Evolutionary conservation across 441 rosid species (phyloP).

Genomic region (Euphorbia schlechtendalii): DNA sequence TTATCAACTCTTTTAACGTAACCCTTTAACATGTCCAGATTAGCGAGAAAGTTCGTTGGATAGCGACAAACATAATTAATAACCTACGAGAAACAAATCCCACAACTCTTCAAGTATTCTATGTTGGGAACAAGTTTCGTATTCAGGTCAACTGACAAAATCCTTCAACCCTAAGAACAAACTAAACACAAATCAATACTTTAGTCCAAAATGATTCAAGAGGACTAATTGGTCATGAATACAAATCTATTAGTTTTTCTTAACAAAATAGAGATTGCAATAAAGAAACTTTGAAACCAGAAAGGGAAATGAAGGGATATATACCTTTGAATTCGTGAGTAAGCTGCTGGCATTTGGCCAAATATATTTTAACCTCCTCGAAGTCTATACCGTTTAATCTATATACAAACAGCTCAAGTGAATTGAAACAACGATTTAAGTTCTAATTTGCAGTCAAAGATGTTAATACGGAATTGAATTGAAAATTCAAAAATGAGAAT

Average conservation of each 20-base stretch:
- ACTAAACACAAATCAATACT: not conserved
- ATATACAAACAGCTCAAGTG: not conserved
- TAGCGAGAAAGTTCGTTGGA: conserved; percentile 24
- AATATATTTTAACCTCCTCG: conserved; percentile 51
- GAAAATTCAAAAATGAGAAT: no score
- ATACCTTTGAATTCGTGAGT: conserved; percentile 66
- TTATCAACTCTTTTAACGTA: conserved; percentile 28
- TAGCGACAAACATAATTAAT: not conserved
- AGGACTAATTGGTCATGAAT: not conserved
- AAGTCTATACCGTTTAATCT: conserved; percentile 71
- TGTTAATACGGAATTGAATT: not conserved
- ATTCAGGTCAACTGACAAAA: no score
- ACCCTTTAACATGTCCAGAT: conserved; percentile 18
- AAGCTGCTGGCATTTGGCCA: conserved; percentile 49
- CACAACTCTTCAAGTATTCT: no score
- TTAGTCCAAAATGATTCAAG: not conserved
- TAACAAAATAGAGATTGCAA: not conserved
- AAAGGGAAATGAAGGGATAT: conserved; percentile 12
- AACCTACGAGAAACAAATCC: conserved; percentile 6
- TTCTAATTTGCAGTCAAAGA: not conserved
- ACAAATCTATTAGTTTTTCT: not conserved
- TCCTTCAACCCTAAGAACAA: no score
- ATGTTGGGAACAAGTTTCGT: no score
- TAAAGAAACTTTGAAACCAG: no score
- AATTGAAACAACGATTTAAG: not conserved